A percentile compares a stretch with the other conserved stretches of the same genome.
Evolutionary conservation across 2,329 filamentous ascomycete species (phyloP).

Genomic region (Sporothrix phasma): DNA sequence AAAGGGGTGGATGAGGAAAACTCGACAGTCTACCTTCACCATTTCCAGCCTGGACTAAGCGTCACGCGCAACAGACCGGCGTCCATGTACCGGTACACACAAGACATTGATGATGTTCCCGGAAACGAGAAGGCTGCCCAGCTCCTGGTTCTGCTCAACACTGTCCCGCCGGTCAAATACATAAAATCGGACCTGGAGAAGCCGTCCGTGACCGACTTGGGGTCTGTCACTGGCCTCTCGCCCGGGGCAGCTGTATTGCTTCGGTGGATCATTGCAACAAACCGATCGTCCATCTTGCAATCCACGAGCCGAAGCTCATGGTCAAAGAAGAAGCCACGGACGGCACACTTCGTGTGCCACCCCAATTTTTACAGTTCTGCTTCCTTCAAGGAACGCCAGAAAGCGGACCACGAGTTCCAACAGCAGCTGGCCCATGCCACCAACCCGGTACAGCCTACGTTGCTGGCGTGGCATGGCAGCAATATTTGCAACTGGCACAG

Average conservation of each 20-base stretch:
- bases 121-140: slow-evolving; percentile 39
- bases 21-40: slow-evolving; percentile 19
- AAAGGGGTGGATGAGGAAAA: slow-evolving; percentile 8
- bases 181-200: slow-evolving; percentile 43
- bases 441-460: slow-evolving; percentile 47
- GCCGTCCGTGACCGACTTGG: slow-evolving; percentile 32
- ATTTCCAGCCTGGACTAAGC: not conserved
- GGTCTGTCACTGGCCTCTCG: slow-evolving; percentile 44
- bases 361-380: slow-evolving; percentile 65
- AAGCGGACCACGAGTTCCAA: slow-evolving; percentile 68
- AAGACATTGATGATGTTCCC: slow-evolving; percentile 47
- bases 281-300: slow-evolving; percentile 78
- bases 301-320: slow-evolving; percentile 36
- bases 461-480: slow-evolving; percentile 86
- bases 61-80: too few species aligned
- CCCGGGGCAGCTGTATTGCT: slow-evolving; percentile 58
- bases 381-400: slow-evolving; percentile 84
- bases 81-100: slow-evolving; percentile 11
- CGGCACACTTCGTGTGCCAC: not conserved
- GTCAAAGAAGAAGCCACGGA: not conserved
- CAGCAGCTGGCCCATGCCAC: slow-evolving; percentile 41
- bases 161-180: slow-evolving; percentile 50
- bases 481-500: slow-evolving; percentile 73
- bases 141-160: slow-evolving; percentile 42
- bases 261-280: slow-evolving; percentile 84